Percentiles rank a stretch among this genome's conserved stretches.
These are phyloP conservation scores for Didymella lethalis DNA, from an alignment of 2,329 filamentous ascomycete genomes.

Conservation along the genomic window DNA sequence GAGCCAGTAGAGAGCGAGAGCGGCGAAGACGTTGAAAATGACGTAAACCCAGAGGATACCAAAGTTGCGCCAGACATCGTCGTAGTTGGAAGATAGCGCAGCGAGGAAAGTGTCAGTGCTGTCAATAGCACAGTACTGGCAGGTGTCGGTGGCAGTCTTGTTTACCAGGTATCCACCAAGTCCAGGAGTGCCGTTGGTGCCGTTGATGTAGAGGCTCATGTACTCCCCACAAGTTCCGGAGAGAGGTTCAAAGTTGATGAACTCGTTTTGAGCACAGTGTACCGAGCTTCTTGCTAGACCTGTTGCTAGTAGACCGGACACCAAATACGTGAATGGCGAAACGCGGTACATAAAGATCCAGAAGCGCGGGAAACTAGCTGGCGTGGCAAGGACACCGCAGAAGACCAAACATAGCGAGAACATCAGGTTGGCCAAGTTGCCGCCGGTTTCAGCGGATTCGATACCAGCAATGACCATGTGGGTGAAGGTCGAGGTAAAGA, in stretches of 20 bases:
- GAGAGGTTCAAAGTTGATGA: constrained; percentile 48
- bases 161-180: constrained; percentile 54
- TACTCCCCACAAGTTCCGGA: constrained; percentile 51
- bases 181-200: constrained; percentile 1
- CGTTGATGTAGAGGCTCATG: constrained; percentile 51
- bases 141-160: constrained; percentile 53
- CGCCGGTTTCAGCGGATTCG: constrained; percentile 76
- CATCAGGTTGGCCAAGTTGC: constrained; percentile 76
- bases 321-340: constrained; percentile 70
- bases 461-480: constrained; percentile 79
- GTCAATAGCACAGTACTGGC: constrained; percentile 52
- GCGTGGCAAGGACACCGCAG: constrained; percentile 70
- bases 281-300: constrained; percentile 61
- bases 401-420: constrained; percentile 79
- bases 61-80: constrained; percentile 62
- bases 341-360: constrained; percentile 82
- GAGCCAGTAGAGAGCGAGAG: constrained; percentile 63
- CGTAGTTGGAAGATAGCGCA: constrained; percentile 54
- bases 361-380: constrained; percentile 68
- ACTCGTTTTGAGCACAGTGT: constrained; percentile 56
- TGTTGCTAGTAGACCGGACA: constrained; percentile 53
- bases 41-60: constrained; percentile 63
- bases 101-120: constrained; percentile 56
- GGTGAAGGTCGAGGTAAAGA: constrained; percentile 84
- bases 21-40: constrained; percentile 60